Percentiles rank a stretch among this genome's conserved stretches.
These are phyloP conservation scores for Fusarium chlamydosporum DNA, from an alignment of 2,329 filamentous ascomycete species.

Conservation along the genomic window DNA sequence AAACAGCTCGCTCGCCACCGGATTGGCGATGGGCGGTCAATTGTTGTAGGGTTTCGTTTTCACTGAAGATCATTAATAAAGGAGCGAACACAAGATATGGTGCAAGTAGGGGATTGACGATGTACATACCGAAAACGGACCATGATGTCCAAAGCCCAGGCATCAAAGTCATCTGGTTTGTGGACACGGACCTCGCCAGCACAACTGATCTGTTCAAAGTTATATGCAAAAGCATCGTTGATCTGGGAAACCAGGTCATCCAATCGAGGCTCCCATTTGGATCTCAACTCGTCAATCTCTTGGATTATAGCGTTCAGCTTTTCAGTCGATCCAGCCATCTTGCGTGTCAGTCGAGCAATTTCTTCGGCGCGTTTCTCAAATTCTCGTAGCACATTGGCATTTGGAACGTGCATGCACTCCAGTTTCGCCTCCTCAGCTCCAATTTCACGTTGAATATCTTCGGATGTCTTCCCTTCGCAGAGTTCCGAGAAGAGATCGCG, in stretches of 20 bases:
- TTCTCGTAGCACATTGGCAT: constrained; percentile 80
- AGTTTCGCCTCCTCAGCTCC: constrained; percentile 80
- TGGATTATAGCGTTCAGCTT: constrained; percentile 68
- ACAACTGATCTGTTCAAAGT: constrained; percentile 94
- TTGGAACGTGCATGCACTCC: constrained; percentile 83
- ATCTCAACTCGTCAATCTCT: constrained; percentile 76
- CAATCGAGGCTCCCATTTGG: constrained; percentile 85
- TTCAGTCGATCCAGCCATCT: constrained; percentile 67
- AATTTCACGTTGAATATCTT: constrained; percentile 80
- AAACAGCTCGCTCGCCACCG: constrained; percentile 94
- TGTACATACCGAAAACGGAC: constrained; percentile 87
- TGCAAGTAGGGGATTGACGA: neutral
- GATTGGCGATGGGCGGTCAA: constrained; percentile 95
- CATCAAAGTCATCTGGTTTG: constrained; percentile 93
- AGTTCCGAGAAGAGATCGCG: constrained; percentile 61
- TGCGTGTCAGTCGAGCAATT: constrained; percentile 74
- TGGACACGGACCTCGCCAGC: constrained; percentile 90
- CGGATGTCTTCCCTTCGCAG: constrained; percentile 65
- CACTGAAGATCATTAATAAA: constrained; percentile 60
- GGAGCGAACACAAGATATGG: neutral
- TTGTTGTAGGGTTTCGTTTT: constrained; percentile 85
- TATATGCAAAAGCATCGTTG: constrained; percentile 91
- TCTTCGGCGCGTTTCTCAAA: constrained; percentile 80
- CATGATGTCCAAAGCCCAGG: constrained; percentile 93
- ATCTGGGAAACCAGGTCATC: constrained; percentile 84